These are phyloP conservation scores for Agaricus subrufescens DNA, from an alignment of 768 basidiomycete genomes.

Conservation along the genomic window DNA sequence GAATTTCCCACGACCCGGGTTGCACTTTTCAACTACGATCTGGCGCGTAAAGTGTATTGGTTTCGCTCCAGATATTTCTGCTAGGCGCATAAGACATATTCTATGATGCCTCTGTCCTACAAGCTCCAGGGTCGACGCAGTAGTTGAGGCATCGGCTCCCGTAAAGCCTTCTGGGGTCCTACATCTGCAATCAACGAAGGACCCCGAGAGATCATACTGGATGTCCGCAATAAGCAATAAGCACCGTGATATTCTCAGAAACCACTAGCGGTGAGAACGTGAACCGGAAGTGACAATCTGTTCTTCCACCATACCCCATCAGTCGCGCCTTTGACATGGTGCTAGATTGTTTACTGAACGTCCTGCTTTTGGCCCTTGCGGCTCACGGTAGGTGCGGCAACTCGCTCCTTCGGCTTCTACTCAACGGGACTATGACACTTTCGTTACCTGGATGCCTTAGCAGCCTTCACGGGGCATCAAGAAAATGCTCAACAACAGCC, in stretches of 20 bases:
- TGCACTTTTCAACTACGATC: background rate
- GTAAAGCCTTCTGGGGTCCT: no score
- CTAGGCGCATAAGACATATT: no score
- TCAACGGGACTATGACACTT: background rate
- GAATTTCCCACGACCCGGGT: background rate
- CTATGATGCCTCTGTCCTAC: no score
- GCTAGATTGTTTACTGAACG: background rate
- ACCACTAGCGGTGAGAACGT: background rate
- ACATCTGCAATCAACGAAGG: no score
- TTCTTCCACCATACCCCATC: background rate
- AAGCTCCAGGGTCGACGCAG: no score
- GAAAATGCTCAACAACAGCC: background rate
- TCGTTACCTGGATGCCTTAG: background rate
- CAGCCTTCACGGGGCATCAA: conserved; percentile 1
- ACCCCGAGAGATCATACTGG: no score
- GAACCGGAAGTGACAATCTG: background rate
- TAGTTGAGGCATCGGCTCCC: no score
- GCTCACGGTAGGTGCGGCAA: conserved; percentile 6
- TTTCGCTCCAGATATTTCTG: no score
- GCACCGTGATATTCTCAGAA: background rate
- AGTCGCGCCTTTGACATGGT: background rate
- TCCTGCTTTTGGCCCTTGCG: background rate
- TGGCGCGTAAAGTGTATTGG: no score
- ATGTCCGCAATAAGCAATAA: no score
- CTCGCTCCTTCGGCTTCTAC: background rate